Evolutionary conservation across 768 basidiomycete genomes (phyloP), one percentile per base, ranked within the genome.

Genomic region (Phaeolepiota aurea): DNA sequence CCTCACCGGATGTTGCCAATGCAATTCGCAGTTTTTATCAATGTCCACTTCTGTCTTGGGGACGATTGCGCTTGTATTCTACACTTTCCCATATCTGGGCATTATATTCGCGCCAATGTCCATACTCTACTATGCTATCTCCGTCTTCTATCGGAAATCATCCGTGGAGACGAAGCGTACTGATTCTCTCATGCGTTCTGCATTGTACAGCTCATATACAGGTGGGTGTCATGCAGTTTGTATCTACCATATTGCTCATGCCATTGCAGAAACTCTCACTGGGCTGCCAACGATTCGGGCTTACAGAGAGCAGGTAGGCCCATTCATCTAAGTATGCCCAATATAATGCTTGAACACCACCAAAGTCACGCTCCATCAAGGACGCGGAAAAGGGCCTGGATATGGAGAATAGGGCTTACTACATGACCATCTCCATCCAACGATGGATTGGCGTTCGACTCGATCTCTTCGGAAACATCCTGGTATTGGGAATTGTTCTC

Each of bases 401-500:
- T 53, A 52, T 67, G 57, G 73, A 82, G 49, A 79, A 82, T 48
- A 58, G 72, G 42, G 79, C 82, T 1, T 78, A 77, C 51, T 72
- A 74, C 46, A 77, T 82, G 68, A 77, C 74, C 0, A 66, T 83
- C 28, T 63, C 72, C 3, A 76, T 82, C 42, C 81, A 84, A 53
- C 62, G 76, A 34, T 85, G 79, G 79, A 62, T 84, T 1, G 67
- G 68, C 2, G 54, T 81, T 5, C 66, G 83, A 12, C 66, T 87
- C 1, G 82, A 86, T 45, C 57, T 83, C 20, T 73, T 82, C 18
- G 79, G 75, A 1, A 82, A 82, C 49, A 44, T 77, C n/a, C 58
- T 87, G 11, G 66, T 87, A 16, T 64, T 87, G n/a, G 79, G 81
- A 1, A 83, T 89, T 33, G 77, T 64, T 2, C 56, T 87, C 11